phyloP scores from a whole-genome alignment of 2,329 filamentous ascomycete genomes.

The Colletotrichum cuscutae region DNA sequence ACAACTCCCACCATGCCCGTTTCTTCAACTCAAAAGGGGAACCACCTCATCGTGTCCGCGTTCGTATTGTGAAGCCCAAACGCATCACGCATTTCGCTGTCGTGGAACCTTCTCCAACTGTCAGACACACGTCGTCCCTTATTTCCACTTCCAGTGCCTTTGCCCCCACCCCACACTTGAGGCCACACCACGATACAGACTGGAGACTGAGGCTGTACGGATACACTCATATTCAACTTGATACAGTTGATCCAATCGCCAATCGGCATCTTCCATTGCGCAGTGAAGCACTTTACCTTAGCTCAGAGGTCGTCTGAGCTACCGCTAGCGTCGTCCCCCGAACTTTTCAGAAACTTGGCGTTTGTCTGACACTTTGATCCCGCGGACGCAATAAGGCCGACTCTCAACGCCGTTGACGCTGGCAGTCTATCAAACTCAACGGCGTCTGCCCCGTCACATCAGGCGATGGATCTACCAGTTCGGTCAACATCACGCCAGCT shows the following conservation, averaged over 20 bases:
- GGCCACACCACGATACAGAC: neutral
- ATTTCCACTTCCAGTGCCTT: neutral
- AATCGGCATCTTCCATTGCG: neutral
- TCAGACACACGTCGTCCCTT: slow-evolving; percentile 18
- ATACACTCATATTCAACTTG: neutral
- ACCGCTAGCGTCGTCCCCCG: neutral
- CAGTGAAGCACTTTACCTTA: neutral
- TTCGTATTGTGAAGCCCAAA: slow-evolving; percentile 26
- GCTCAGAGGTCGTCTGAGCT: slow-evolving; percentile 3
- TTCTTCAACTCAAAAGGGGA: slow-evolving; percentile 5
- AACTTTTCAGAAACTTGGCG: neutral
- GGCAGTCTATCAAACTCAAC: neutral
- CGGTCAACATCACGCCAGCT: neutral
- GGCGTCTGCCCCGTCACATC: neutral
- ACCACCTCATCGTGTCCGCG: slow-evolving; percentile 22
- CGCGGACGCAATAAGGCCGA: slow-evolving; percentile 1
- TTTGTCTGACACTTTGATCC: slow-evolving; percentile 13
- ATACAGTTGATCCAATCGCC: neutral
- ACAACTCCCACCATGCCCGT: neutral
- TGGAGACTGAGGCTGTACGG: neutral
- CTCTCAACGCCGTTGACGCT: neutral
- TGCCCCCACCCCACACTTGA: neutral
- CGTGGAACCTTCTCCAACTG: slow-evolving; percentile 2
- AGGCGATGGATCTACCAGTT: neutral
- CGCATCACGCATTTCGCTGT: neutral